phyloP scores from a whole-genome alignment of 2,329 filamentous ascomycete genomes.

The Shiraia sp. region DNA sequence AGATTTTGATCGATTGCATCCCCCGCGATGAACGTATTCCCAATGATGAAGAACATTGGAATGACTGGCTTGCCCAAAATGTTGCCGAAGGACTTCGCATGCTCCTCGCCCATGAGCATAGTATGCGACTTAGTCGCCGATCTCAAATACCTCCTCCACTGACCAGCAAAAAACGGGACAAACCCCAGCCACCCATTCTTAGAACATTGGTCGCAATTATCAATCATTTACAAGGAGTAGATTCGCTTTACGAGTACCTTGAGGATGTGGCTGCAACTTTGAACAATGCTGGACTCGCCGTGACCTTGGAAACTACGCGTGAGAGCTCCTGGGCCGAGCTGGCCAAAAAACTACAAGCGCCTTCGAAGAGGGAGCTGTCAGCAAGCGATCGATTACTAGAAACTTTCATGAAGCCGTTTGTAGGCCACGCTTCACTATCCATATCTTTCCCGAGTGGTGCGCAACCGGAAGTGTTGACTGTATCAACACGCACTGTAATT shows the following conservation, averaged over 20 bases:
- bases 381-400: slow-evolving; percentile 38
- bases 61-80: slow-evolving; percentile 62
- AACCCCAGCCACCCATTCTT: slow-evolving; percentile 60
- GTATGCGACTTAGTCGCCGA: slow-evolving; percentile 71
- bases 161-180: slow-evolving; percentile 53
- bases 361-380: slow-evolving; percentile 30
- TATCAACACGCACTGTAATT: slow-evolving; percentile 39
- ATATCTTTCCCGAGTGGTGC: slow-evolving; percentile 25
- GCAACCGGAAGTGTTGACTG: slow-evolving; percentile 25
- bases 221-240: slow-evolving; percentile 51
- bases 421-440: slow-evolving; percentile 31
- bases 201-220: slow-evolving; percentile 61
- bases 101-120: slow-evolving; percentile 77
- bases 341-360: slow-evolving; percentile 30
- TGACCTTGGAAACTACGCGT: slow-evolving; percentile 27
- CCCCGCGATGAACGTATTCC: slow-evolving; percentile 56
- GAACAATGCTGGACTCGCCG: slow-evolving; percentile 32
- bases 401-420: slow-evolving; percentile 33
- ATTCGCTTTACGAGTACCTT: slow-evolving; percentile 43
- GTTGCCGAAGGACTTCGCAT: slow-evolving; percentile 72
- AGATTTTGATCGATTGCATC: slow-evolving; percentile 70
- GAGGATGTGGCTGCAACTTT: slow-evolving; percentile 21
- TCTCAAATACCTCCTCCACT: slow-evolving; percentile 66
- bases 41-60: slow-evolving; percentile 25
- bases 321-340: slow-evolving; percentile 35